Base-by-base conservation (phyloP, 192 early-diverging fungal genomes). In the Coemansia sp. region DNA sequence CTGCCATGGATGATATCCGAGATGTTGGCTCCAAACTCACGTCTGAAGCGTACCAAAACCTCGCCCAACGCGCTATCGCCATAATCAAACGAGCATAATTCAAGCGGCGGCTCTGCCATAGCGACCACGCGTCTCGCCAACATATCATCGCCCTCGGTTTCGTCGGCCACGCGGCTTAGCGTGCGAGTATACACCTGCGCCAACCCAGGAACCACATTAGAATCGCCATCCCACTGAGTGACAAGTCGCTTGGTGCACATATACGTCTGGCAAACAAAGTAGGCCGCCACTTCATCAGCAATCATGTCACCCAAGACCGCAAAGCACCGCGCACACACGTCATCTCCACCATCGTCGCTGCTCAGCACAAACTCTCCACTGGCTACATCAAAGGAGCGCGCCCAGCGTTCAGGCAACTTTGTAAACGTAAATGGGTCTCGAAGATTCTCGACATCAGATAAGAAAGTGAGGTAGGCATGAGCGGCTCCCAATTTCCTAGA, bases 391-490 rank as follows among this genome's bases (percentile, higher is more conserved):
- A 78, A 62, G n/a, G 31, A 29, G 4, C 27, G 7, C 2, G 62
- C 73, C 72, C 78, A 74, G 1, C 27, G 24, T 7, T 43, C 38
- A 7, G 78, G 49, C 47, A 80, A n/a, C 22, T 41, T 34, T 13
- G 62, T 67, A 62, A 75, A 75, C 18, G 69, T 69, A 40, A 75
- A 80, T 15, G 78, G 78, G 53, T 80, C 78, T 13, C 70, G 70
- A 29, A 75, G 47, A 24, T 38, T 12, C 1, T 53, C 43, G 44
- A 80, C 43, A 0, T 55, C 47, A 1, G 5, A 38, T 8, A 68
- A 20, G 40, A 68, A 80, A 41, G 46, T 62, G 31, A 75, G 47
- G 57, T 62, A 80, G 38, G 47, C 50, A 7, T 47, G 53, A 15
- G 72, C 69, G 3, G 29, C 12, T 34, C n/a, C 16, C 33, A 62